Base-by-base conservation (phyloP, 2,329 filamentous ascomycete species). In the Colletotrichum gloeosporioides region DNA sequence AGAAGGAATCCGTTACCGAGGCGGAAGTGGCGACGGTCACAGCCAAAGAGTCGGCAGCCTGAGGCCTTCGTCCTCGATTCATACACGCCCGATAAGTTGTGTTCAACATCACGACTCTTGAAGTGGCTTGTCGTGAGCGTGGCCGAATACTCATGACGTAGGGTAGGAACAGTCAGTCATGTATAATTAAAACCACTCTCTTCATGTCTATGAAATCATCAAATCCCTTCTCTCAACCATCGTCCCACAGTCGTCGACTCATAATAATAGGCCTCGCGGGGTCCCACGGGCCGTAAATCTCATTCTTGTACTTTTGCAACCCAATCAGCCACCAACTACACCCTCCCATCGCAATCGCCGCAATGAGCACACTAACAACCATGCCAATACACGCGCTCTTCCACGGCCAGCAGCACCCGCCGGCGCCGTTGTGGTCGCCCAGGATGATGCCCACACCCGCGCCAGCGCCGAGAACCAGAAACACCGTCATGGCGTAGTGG, bases 251-350 rank as follows among this genome's bases (percentile, higher is more conserved):
- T 78, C 89, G 88, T 75, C 92, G 88, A 80, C 93, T 93, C 82
- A 95, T 92, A 78, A 97, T 96, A 72, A 97, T 92, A 12, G 97
- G 97, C 82, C 96, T 90, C 8, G 97, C 97, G 25, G 96, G 96
- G 86, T 99, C 97, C 97, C 97, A 99, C 2, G 97, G 97, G 59
- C 97, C 97, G 82, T 96, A 95, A 79, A 99, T 98, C 86, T 99
- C 97, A 84, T 99, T 99, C 89, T 99, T 99, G 86, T 99, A 99
- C 87, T 98, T 96, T 86, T 99, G 97, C 84, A 99, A 85, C 10
- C 96, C 95, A 82, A 99, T 99, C 78, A 99, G 87, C 96, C 97
- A 99, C 96, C 96, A 99, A 83, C 95, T 98, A 84, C 96, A 98
- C 15, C 96, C 94, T 3, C 96, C 97, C 92, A 98, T 98, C 3